These are phyloP conservation scores for Verticillium longisporum DNA, from an alignment of 2,329 filamentous ascomycete species.

Conservation along the genomic window DNA sequence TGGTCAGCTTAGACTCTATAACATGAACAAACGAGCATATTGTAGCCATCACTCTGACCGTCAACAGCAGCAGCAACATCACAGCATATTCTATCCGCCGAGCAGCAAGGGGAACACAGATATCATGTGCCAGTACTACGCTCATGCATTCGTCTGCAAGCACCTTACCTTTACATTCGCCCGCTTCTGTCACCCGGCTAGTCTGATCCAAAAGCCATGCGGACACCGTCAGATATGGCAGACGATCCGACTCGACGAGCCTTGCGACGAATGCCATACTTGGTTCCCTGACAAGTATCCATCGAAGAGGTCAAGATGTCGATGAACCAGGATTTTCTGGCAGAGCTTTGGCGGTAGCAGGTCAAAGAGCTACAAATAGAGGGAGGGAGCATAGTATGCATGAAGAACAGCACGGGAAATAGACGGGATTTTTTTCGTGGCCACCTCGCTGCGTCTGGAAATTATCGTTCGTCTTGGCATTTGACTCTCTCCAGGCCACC, in stretches of 20 bases:
- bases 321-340: not conserved
- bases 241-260: conserved; percentile 25
- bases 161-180: conserved; percentile 26
- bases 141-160: conserved; percentile 26
- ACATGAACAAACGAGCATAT: no score
- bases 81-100: not conserved
- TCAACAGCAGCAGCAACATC: not conserved
- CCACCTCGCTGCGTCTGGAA: no score
- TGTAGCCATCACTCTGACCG: not conserved
- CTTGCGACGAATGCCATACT: conserved; percentile 25
- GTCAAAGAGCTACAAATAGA: not conserved
- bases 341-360: no score
- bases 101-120: not conserved
- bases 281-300: conserved; percentile 19
- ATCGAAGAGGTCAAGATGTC: conserved; percentile 5
- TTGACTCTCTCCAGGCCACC: no score
- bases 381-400: not conserved
- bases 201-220: conserved; percentile 28
- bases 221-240: conserved; percentile 25
- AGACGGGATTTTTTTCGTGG: no score
- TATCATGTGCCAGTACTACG: conserved; percentile 31
- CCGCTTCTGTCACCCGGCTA: conserved; percentile 25
- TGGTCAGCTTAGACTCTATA: no score
- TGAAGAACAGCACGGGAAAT: no score
- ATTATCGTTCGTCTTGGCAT: no score